Percentiles rank a stretch among this genome's conserved stretches.
phyloP scores from a whole-genome alignment of 2,329 filamentous ascomycete genomes.

The Aspergillus udagawae region DNA sequence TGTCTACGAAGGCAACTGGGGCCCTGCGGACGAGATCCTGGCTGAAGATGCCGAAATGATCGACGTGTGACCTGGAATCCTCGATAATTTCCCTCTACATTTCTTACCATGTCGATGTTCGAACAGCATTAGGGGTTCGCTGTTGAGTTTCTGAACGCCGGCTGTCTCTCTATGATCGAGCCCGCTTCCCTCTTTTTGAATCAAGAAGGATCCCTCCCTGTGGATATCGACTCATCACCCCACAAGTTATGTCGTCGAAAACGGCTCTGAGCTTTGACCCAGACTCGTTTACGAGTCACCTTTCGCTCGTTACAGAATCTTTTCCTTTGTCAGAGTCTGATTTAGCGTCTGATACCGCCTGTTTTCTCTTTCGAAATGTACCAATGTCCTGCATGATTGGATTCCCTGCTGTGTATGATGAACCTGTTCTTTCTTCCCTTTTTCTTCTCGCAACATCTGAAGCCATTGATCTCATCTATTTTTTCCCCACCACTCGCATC shows the following conservation, averaged over 20 bases:
- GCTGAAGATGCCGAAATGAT: constrained; percentile 60
- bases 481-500: not conserved
- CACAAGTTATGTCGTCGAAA: constrained; percentile 2
- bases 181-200: constrained; percentile 7
- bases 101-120: constrained; percentile 18
- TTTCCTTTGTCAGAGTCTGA: constrained; percentile 3
- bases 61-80: constrained; percentile 46
- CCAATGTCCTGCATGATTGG: constrained; percentile 1
- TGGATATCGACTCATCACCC: not conserved
- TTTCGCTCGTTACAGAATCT: constrained; percentile 1
- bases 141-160: constrained; percentile 7
- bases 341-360: constrained; percentile 3
- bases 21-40: constrained; percentile 65
- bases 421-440: not conserved
- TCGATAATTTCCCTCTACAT: constrained; percentile 9
- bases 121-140: constrained; percentile 11
- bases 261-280: constrained; percentile 1
- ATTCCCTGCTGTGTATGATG: not conserved
- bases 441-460: not conserved
- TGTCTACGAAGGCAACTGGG: constrained; percentile 94
- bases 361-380: constrained; percentile 1
- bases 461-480: not conserved
- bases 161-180: constrained; percentile 5
- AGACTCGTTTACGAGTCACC: constrained; percentile 1
- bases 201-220: not conserved